Conservation (phyloP, 768 basidiomycete genomes). For the Macrolepiota dolichaula region DNA sequence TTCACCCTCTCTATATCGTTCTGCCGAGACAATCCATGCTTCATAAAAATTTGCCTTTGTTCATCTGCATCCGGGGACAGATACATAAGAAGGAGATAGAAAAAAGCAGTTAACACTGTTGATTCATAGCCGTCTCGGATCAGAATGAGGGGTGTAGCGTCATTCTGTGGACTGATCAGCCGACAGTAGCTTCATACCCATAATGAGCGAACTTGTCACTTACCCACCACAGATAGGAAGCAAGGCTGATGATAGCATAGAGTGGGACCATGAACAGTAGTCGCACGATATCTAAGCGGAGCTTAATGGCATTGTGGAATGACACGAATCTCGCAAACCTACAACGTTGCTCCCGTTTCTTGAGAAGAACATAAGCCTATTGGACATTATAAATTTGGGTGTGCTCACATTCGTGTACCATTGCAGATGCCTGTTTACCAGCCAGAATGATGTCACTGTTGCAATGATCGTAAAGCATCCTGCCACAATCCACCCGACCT, state of each 20-base stretch:
- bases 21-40: constrained; percentile 53
- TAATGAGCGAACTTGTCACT: constrained; percentile 12
- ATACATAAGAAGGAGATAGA: constrained; percentile 73
- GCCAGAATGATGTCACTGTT: constrained; percentile 60
- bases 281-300: constrained; percentile 58
- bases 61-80: constrained; percentile 59
- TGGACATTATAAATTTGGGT: background rate
- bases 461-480: constrained; percentile 58
- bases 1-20: constrained; percentile 41
- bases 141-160: constrained; percentile 66
- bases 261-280: constrained; percentile 77
- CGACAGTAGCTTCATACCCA: background rate
- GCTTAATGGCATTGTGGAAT: background rate
- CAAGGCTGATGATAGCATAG: constrained; percentile 64
- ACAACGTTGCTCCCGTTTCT: constrained; percentile 75
- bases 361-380: background rate
- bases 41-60: constrained; percentile 58
- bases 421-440: constrained; percentile 67
- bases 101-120: constrained; percentile 72
- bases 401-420: constrained; percentile 67
- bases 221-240: constrained; percentile 73
- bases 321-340: constrained; percentile 13
- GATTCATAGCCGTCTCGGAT: constrained; percentile 76
- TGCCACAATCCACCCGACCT: constrained; percentile 71
- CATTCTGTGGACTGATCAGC: constrained; percentile 37